A percentile compares a stretch with the other conserved stretches of the same genome.
Evolutionary conservation across 2,329 filamentous ascomycete species (phyloP).

Genomic region (Penicillium sp.): DNA sequence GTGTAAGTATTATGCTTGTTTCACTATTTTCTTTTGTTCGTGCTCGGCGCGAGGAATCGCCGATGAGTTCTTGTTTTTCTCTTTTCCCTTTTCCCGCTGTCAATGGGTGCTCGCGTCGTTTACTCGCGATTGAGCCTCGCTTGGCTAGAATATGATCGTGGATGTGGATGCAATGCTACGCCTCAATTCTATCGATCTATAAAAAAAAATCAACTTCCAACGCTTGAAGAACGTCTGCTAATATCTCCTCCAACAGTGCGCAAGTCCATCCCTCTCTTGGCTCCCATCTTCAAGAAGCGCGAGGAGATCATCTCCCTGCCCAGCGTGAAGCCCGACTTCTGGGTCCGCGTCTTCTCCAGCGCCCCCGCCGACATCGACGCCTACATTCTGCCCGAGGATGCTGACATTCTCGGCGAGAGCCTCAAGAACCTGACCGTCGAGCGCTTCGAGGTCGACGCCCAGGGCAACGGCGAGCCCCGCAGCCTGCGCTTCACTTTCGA

Average conservation of each 20-base stretch:
- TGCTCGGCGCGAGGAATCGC: background rate
- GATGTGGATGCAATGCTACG: background rate
- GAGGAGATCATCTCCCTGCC: conserved; percentile 70
- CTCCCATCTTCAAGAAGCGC: conserved; percentile 76
- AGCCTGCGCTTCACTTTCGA: conserved; percentile 76
- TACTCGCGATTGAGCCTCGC: background rate
- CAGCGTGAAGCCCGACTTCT: conserved; percentile 67
- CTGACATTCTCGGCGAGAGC: conserved; percentile 64
- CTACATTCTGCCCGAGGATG: conserved; percentile 80
- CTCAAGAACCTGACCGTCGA: conserved; percentile 72
- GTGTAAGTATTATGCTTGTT: conserved; percentile 57
- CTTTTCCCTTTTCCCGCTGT: background rate
- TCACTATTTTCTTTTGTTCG: background rate
- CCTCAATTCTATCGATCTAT: background rate
- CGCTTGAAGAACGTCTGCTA: background rate
- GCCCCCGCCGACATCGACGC: conserved; percentile 83
- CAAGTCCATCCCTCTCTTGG: conserved; percentile 68
- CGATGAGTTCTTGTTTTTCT: background rate
- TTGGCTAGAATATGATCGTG: background rate
- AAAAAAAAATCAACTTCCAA: background rate
- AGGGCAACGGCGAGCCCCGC: conserved; percentile 72
- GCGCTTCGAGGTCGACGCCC: conserved; percentile 71
- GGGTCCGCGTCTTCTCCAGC: conserved; percentile 90
- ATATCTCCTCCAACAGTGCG: conserved; percentile 58
- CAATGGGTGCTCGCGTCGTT: background rate